These are phyloP conservation scores for Fusarium marasasianum DNA, from an alignment of 2,329 filamentous ascomycete genomes.

Conservation along the genomic window DNA sequence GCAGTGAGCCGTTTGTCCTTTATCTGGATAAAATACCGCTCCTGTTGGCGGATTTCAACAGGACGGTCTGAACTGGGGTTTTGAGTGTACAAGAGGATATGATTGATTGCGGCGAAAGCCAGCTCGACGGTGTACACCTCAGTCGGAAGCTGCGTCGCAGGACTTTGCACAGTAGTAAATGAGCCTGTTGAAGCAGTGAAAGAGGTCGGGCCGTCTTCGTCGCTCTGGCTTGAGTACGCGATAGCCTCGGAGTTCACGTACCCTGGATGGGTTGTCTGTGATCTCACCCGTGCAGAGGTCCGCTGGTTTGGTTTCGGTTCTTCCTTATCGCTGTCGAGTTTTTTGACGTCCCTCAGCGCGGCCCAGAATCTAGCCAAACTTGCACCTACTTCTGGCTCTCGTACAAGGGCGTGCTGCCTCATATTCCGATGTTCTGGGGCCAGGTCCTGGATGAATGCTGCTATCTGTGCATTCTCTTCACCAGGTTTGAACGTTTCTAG, in stretches of 20 bases:
- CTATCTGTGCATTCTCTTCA: neutral
- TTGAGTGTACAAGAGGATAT: neutral
- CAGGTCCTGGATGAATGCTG: neutral
- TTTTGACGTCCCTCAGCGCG: neutral
- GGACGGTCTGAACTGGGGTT: rapidly evolving
- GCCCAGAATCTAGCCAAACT: neutral
- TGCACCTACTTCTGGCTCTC: neutral
- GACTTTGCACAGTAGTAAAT: neutral
- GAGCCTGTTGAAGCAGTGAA: neutral
- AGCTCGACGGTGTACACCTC: neutral
- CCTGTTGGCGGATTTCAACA: neutral
- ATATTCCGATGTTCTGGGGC: rapidly evolving
- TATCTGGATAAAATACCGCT: rapidly evolving
- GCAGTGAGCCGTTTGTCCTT: neutral
- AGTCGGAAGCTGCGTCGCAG: neutral
- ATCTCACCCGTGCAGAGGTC: neutral
- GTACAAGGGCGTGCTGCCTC: neutral
- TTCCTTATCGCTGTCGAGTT: neutral
- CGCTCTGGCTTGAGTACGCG: neutral
- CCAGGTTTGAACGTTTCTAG: neutral
- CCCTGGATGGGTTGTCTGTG: neutral
- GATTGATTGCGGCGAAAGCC: neutral
- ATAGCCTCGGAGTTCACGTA: neutral
- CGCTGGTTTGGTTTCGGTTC: neutral
- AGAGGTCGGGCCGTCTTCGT: neutral